Base-by-base conservation (phyloP, 257 asterid species). In the Primulina tabacum region DNA sequence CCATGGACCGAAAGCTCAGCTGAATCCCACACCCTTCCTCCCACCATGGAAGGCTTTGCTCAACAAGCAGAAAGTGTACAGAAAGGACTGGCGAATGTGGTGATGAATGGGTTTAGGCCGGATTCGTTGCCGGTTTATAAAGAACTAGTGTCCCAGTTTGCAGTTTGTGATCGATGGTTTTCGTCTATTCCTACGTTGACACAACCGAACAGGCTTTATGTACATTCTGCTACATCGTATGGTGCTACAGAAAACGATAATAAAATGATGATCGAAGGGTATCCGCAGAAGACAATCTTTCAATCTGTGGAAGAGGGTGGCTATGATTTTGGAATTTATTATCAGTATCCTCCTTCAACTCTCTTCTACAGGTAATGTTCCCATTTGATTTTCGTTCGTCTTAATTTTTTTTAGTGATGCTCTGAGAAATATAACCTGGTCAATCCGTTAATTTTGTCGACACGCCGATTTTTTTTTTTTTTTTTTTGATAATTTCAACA, bases 81-180 rank as follows among this genome's bases (percentile, higher is more conserved):
- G 73, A 40, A 66, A 64, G 95, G 91, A 56, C 70, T 89, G 95
- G 75, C 92, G 0, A 55, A 75, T 2, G 50, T 75, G 12, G 96
- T 86, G 35, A 89, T 87, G 96, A 89, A 77, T 20, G 96, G 96
- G 0, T 89, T 76, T 47, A 77, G 28, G 47, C 95, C 95, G 0
- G 95, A 85, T 4, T 65, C 64, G 5, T 64, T 89, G 37, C 89
- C 96, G 2, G 87, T 89, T 57, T 87, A 26, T 69, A 84, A 78
- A 16, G 88, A 84, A 67, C 77, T 89, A 53, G 68, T 89, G 2
- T 50, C 83, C 0, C 90, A 89, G 71, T 89, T 78, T 14, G 96
- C 86, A 0, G 89, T 89, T n/a, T 89, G 93, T 53, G 96, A 89
- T 47, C 74, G 96, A 3, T 89, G 96, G 96, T 89, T 89, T 8